phyloP scores from a whole-genome alignment of 2,329 filamentous ascomycete species.

The Neonectria ditissima region DNA sequence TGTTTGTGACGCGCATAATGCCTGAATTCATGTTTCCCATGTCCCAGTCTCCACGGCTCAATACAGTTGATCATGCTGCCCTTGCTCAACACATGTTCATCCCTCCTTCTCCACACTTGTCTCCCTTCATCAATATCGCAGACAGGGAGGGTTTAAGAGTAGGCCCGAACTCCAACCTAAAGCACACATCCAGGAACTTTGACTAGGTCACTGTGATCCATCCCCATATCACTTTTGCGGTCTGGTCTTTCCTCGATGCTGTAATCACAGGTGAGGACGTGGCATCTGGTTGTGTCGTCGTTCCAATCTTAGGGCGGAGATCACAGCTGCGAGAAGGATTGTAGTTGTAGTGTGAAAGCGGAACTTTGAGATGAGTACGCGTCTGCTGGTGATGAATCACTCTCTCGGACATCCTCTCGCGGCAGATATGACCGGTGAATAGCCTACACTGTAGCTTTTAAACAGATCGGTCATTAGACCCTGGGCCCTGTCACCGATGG shows the following conservation, averaged over 20 bases:
- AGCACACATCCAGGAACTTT: background rate
- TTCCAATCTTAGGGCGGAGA: background rate
- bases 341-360: constrained; percentile 4
- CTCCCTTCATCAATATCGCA: background rate
- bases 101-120: background rate
- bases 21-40: background rate
- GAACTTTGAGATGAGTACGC: constrained; percentile 27
- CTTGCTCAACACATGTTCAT: background rate
- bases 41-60: background rate
- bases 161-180: constrained; percentile 5
- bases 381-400: constrained; percentile 19
- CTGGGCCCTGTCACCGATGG: background rate
- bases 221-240: constrained; percentile 2
- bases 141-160: background rate
- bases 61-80: background rate
- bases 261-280: constrained; percentile 8
- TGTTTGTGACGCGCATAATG: background rate
- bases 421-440: background rate
- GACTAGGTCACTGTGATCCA: background rate
- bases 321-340: background rate
- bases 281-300: constrained; percentile 2
- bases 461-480: background rate
- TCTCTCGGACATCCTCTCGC: background rate
- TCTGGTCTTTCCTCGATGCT: constrained; percentile 2
- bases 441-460: background rate